Evolutionary conservation across 208 protist genomes (phyloP).

Genomic region (Leishmania martiniquensis): DNA sequence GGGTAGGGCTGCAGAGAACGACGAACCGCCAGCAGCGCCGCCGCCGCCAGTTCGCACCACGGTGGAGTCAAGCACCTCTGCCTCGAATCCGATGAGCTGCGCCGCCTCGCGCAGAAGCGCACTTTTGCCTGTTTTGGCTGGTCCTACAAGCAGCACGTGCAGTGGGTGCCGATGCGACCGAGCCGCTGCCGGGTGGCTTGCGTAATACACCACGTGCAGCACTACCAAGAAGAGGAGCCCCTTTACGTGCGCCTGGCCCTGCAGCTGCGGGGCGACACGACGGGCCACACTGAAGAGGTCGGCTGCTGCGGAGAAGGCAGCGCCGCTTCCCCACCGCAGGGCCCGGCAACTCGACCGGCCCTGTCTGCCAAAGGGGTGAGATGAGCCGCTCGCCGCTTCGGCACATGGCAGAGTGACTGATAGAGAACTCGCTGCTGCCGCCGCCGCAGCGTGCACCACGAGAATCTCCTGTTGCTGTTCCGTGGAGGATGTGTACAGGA

Average conservation of each 20-base stretch:
- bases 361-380: conserved; percentile 8
- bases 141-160: conserved; percentile 64
- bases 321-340: conserved; percentile 10
- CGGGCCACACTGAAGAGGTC: conserved; percentile 34
- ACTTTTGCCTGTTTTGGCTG: conserved; percentile 62
- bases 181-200: conserved; percentile 14
- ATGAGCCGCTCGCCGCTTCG: not conserved
- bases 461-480: conserved; percentile 42
- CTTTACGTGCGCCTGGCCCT: conserved; percentile 61
- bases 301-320: not conserved
- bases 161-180: conserved; percentile 30
- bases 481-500: conserved; percentile 49
- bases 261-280: conserved; percentile 45
- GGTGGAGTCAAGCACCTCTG: conserved; percentile 44
- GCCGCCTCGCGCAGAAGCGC: conserved; percentile 44
- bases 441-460: conserved; percentile 50
- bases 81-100: conserved; percentile 39
- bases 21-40: conserved; percentile 13
- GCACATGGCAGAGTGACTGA: not conserved
- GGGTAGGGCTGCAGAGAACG: conserved; percentile 40
- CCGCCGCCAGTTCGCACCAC: conserved; percentile 38
- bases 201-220: conserved; percentile 57
- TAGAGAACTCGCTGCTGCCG: not conserved
- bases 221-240: conserved; percentile 53
- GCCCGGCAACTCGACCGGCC: not conserved